These are phyloP conservation scores for Jatropha curcas DNA, from an alignment of 345 rosid species.

Conservation along the genomic window DNA sequence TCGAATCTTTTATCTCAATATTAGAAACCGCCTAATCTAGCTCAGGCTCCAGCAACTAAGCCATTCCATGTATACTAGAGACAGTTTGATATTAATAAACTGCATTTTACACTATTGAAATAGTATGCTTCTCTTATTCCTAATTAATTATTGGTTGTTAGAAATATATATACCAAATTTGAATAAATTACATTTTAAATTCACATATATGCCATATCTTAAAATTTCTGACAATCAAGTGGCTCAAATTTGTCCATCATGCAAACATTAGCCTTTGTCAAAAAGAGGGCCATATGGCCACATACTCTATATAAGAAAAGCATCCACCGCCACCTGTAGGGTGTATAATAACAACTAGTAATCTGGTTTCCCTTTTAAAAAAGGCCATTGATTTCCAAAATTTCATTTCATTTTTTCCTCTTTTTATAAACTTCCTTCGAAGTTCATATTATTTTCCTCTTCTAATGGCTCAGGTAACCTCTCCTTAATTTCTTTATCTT, in stretches of 20 bases:
- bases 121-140: too few relatives aligned
- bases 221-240: background rate
- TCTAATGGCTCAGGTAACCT: slow-evolving; percentile 64
- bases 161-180: too few relatives aligned
- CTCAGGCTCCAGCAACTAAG: too few relatives aligned
- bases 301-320: background rate
- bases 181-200: too few relatives aligned
- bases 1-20: too few relatives aligned
- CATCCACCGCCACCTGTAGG: background rate
- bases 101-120: too few relatives aligned
- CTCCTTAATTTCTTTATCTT: background rate
- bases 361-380: background rate
- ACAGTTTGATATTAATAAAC: too few relatives aligned
- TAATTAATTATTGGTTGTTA: too few relatives aligned
- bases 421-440: background rate
- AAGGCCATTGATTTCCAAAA: background rate
- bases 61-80: too few relatives aligned
- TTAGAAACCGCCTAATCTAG: too few relatives aligned
- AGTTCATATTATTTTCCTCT: slow-evolving; percentile 4
- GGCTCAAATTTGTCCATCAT: background rate
- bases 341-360: background rate
- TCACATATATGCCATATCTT: too few relatives aligned
- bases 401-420: background rate
- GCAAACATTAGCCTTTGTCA: background rate
- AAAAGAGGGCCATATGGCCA: background rate